These are phyloP conservation scores for Hanseniaspora clermontiae DNA, from an alignment of 805 yeast genomes.

Conservation along the genomic window DNA sequence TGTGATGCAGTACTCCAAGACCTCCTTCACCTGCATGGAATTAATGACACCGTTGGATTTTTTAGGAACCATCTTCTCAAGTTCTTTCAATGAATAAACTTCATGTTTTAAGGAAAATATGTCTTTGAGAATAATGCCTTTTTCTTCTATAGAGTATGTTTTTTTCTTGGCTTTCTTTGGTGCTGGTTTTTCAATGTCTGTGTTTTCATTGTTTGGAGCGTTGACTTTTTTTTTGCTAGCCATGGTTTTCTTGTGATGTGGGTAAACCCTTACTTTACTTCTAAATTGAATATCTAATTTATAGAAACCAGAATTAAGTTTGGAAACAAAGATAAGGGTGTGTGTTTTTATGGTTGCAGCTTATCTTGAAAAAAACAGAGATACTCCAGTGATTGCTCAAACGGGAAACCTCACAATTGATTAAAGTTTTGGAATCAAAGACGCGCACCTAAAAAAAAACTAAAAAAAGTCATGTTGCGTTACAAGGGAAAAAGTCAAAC, in stretches of 20 bases:
- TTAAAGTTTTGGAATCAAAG: too few relatives aligned
- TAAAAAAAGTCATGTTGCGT: neutral
- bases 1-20: slow-evolving; percentile 36
- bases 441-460: too few relatives aligned
- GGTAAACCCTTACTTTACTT: too few relatives aligned
- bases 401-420: neutral
- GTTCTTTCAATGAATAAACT: slow-evolving; percentile 39
- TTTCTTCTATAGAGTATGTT: slow-evolving; percentile 30
- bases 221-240: neutral
- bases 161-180: slow-evolving; percentile 28
- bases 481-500: neutral
- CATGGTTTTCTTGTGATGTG: neutral
- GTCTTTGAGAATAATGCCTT: slow-evolving; percentile 27
- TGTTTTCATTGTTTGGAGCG: neutral
- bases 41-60: slow-evolving; percentile 33
- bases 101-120: slow-evolving; percentile 33
- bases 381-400: neutral
- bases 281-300: too few relatives aligned
- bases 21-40: slow-evolving; percentile 43
- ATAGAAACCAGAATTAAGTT: too few relatives aligned
- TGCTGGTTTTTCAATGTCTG: slow-evolving; percentile 24
- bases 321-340: neutral
- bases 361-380: too few relatives aligned
- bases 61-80: slow-evolving; percentile 37
- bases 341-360: too few relatives aligned